Conservation (phyloP, 2,329 filamentous ascomycete species). For the Capronia americana region DNA sequence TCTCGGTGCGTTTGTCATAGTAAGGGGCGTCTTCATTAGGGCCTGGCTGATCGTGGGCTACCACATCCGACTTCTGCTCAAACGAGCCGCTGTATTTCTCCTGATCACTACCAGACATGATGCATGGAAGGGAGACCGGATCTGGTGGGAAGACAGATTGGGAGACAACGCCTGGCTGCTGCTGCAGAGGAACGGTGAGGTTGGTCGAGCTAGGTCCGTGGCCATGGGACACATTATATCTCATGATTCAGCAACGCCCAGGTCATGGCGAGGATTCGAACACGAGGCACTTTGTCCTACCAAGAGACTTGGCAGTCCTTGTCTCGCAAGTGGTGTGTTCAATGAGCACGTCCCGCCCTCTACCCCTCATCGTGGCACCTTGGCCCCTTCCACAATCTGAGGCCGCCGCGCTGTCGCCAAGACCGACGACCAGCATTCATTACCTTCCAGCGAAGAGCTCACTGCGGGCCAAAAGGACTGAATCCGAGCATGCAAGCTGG, state of each 20-base stretch:
- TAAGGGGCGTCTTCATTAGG: constrained; percentile 2
- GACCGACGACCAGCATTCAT: not conserved
- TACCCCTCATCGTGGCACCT: constrained; percentile 22
- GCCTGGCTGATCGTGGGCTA: constrained; percentile 5
- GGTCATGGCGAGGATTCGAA: not conserved
- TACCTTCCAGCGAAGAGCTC: not conserved
- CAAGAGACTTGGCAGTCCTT: constrained; percentile 21
- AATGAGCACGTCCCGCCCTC: not conserved
- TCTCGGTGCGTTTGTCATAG: constrained; percentile 12
- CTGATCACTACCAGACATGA: constrained; percentile 13
- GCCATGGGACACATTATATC: not conserved
- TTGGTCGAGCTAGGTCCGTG: not conserved
- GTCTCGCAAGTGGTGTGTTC: not conserved
- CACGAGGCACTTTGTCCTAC: not conserved
- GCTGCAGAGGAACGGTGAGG: not conserved
- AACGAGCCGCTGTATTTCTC: constrained; percentile 4
- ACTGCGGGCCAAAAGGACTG: not conserved
- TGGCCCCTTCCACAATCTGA: constrained; percentile 10
- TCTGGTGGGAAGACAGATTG: not conserved
- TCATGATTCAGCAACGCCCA: constrained; percentile 3
- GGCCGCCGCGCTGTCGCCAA: constrained; percentile 13
- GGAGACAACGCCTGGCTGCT: not conserved
- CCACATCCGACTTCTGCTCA: constrained; percentile 4
- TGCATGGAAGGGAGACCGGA: not conserved
- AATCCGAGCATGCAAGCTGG: not conserved